Percentiles rank a stretch among this genome's conserved stretches.
Evolutionary conservation across 2,329 filamentous ascomycete species (phyloP).

Genomic region (Hymenoscyphus infarciens): DNA sequence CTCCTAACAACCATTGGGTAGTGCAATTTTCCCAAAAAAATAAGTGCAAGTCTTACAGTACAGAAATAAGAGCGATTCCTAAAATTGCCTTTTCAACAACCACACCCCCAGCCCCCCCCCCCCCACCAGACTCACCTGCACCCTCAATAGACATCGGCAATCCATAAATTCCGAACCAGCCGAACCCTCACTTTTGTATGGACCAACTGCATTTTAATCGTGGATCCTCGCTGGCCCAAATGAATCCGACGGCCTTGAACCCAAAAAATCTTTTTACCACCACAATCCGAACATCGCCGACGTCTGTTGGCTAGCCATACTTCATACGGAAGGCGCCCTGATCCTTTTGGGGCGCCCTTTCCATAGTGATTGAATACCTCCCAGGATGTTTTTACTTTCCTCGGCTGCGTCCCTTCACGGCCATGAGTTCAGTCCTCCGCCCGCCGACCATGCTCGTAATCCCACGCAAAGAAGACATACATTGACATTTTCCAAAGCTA

Average conservation of each 20-base stretch:
- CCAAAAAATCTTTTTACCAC: not conserved
- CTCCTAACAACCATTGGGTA: too few relatives aligned
- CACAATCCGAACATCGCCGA: not conserved
- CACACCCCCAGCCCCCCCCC: too few relatives aligned
- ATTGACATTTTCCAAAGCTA: constrained; percentile 32
- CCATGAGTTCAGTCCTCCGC: constrained; percentile 29
- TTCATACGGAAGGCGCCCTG: constrained; percentile 20
- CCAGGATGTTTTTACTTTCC: constrained; percentile 34
- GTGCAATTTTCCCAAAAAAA: too few relatives aligned
- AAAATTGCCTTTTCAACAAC: too few relatives aligned
- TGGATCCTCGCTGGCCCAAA: not conserved
- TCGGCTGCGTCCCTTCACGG: constrained; percentile 29
- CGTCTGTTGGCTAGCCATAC: not conserved
- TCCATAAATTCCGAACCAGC: not conserved
- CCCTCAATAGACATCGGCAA: not conserved
- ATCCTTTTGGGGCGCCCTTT: constrained; percentile 21
- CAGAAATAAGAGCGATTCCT: too few relatives aligned
- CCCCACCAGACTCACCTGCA: not conserved
- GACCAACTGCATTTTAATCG: not conserved
- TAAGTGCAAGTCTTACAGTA: too few relatives aligned
- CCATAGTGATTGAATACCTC: constrained; percentile 12
- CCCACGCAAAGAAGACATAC: constrained; percentile 24
- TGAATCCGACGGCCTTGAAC: not conserved
- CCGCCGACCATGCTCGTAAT: constrained; percentile 15
- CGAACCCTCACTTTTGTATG: not conserved